phyloP scores from a whole-genome alignment of 179 eudicot species.

The Silene coronaria region DNA sequence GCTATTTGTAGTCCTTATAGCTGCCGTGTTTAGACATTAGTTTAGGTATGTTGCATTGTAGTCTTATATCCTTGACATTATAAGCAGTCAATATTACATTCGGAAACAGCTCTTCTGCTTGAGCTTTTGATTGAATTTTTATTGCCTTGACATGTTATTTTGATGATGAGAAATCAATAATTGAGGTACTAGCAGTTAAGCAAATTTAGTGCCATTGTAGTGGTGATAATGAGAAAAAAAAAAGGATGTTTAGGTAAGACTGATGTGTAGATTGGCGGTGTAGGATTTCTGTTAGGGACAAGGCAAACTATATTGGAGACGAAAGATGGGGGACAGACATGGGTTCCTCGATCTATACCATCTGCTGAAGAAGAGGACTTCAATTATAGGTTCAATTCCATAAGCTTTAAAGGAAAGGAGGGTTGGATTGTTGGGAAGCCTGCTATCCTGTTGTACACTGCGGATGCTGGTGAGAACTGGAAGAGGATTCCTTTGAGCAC shows the following conservation, averaged over 20 bases:
- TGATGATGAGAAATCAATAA: not conserved
- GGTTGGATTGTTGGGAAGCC: constrained; percentile 99
- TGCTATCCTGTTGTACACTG: constrained; percentile 76
- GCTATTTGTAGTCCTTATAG: too few relatives aligned
- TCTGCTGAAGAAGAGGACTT: constrained; percentile 98
- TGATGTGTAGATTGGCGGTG: constrained; percentile 27
- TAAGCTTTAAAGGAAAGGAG: constrained; percentile 86
- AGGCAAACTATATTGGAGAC: constrained; percentile 94
- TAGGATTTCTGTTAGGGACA: constrained; percentile 88
- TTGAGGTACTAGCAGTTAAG: not conserved
- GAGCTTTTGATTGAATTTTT: not conserved
- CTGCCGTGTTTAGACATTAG: too few relatives aligned
- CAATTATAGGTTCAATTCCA: constrained; percentile 85
- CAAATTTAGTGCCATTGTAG: not conserved
- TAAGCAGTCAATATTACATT: not conserved
- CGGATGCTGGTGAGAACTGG: constrained; percentile 87
- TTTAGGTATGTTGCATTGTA: too few relatives aligned
- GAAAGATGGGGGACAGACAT: constrained; percentile 74
- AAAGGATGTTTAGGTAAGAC: not conserved
- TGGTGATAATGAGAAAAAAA: not conserved
- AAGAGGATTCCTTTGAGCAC: constrained; percentile 80
- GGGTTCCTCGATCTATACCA: constrained; percentile 69
- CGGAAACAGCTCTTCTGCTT: too few relatives aligned
- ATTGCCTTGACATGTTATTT: not conserved
- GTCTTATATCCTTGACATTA: not conserved